Evolutionary conservation across 164 flowering plant species (phyloP), one percentile per base, ranked within the genome.

Genomic region (Brasenia schreberi): DNA sequence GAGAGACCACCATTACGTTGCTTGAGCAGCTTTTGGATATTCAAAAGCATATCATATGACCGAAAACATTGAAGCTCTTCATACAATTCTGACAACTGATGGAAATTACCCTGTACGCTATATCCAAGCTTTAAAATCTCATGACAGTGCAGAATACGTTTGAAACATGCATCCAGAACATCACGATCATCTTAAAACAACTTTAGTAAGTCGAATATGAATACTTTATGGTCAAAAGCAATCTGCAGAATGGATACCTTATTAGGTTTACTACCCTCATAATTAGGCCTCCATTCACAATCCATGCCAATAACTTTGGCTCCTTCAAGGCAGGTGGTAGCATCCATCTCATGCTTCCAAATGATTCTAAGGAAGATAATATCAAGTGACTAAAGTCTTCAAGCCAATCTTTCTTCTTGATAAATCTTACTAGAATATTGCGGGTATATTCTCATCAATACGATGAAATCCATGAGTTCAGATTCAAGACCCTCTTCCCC

Each of bases 271-370:
- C 87, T 77, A 33, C 95, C 98, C 78, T 94, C 81, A 77, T 82
- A 89, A 71, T 87, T 87, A 61, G 98, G 96, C 78, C 92, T 95
- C 99, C 99, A 89, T 69, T 95, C 99, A 80, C 96, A 92, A 74
- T 95, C 99, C 63, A 92, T 7, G 42, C 99, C 27, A 23, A 23
- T 23, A 23, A 23, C 27, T 23, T 23, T 23, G 27, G 27, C 27
- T 23, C 27, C 27, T 23, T 23, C 27, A 23, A 23, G 27, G 27
- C 27, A 23, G 27, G 27, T 23, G 27, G 27, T 23, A 23, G 27
- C 2, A 23, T 23, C 27, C 1, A 23, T 23, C 27, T 23, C 1
- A 23, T 23, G 27, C 27, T 23, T 23, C 27, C 27, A 23, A 23
- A 23, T 23, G 27, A 23, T 23, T 23, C 27, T n/a, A 23, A 23